Evolutionary conservation across 163 green algal species (phyloP).

Genomic region (Coccomyxa subellipsoidea): DNA sequence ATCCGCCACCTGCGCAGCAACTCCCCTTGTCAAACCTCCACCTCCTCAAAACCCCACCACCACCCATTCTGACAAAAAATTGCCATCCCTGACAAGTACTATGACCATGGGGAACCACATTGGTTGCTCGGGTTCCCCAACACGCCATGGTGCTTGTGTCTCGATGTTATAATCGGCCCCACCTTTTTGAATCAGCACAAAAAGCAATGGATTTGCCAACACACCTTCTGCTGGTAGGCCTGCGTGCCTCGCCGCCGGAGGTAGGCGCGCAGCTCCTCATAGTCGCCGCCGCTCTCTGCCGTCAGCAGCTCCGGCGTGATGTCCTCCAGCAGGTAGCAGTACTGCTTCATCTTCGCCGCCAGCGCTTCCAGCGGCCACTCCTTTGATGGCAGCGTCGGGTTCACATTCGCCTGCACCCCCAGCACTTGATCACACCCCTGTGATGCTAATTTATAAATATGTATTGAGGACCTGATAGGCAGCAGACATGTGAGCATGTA

Average conservation of each 20-base stretch:
- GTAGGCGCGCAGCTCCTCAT: conserved; percentile 72
- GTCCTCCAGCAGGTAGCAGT: conserved; percentile 84
- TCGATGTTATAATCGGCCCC: too few species aligned
- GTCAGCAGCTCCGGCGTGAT: conserved; percentile 50
- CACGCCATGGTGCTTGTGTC: too few species aligned
- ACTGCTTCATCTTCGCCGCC: conserved; percentile 86
- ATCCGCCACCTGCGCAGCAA: conserved; percentile 36
- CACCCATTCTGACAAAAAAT: too few species aligned
- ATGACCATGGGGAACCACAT: too few species aligned
- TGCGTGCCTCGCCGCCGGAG: conserved; percentile 63
- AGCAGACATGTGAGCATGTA: too few species aligned
- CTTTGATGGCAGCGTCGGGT: conserved; percentile 50
- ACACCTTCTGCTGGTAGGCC: conserved; percentile 83
- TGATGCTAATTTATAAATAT: too few species aligned
- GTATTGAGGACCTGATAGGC: too few species aligned
- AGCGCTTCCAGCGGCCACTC: conserved; percentile 86
- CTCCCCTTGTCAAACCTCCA: not conserved
- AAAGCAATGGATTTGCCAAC: not conserved
- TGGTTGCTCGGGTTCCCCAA: too few species aligned
- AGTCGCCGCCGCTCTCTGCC: conserved; percentile 49
- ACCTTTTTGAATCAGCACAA: not conserved
- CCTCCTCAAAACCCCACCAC: not conserved
- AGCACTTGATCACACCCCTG: too few species aligned
- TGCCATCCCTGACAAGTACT: too few species aligned
- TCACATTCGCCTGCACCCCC: conserved; percentile 80